Evolutionary conservation across 2,329 filamentous ascomycete genomes (phyloP).

Genomic region (Coleophoma crateriformis): DNA sequence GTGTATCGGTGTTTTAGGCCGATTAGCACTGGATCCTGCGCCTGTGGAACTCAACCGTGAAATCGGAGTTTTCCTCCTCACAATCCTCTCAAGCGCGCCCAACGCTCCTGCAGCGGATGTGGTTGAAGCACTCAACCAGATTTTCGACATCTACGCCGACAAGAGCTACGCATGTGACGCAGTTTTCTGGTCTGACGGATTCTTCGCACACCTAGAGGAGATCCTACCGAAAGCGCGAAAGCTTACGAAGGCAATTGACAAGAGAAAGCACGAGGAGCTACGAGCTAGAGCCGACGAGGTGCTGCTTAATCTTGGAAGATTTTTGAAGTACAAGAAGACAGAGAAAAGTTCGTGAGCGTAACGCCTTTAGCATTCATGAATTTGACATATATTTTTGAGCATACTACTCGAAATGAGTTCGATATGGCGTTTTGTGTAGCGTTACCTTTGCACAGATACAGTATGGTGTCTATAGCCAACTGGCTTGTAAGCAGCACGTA

Average conservation of each 20-base stretch:
- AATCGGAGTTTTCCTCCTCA: slow-evolving; percentile 58
- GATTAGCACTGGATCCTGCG: slow-evolving; percentile 51
- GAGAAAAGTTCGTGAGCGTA: slow-evolving; percentile 12
- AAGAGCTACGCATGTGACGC: slow-evolving; percentile 52
- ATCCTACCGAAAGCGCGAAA: slow-evolving; percentile 46
- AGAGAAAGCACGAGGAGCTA: slow-evolving; percentile 50
- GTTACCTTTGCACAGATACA: no score
- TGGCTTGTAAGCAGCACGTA: no score
- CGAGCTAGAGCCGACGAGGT: slow-evolving; percentile 55
- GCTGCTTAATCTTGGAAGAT: slow-evolving; percentile 53
- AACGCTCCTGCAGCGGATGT: slow-evolving; percentile 49
- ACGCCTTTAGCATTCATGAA: neutral
- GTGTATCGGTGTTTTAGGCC: slow-evolving; percentile 61
- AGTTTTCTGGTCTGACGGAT: slow-evolving; percentile 59
- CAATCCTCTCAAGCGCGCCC: slow-evolving; percentile 44
- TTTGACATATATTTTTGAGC: neutral
- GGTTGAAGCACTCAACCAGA: slow-evolving; percentile 59
- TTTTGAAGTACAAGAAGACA: slow-evolving; percentile 55
- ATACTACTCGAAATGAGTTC: neutral
- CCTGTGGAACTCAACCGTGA: slow-evolving; percentile 52
- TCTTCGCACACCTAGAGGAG: slow-evolving; percentile 53
- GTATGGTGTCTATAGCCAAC: no score
- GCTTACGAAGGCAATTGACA: slow-evolving; percentile 56
- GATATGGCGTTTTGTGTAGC: no score
- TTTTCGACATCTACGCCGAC: slow-evolving; percentile 64